Percentiles rank a stretch among this genome's conserved stretches.
phyloP scores from a whole-genome alignment of 1,284 basidiomycete genomes.

The Cutaneotrichosporon cyanovorans region DNA sequence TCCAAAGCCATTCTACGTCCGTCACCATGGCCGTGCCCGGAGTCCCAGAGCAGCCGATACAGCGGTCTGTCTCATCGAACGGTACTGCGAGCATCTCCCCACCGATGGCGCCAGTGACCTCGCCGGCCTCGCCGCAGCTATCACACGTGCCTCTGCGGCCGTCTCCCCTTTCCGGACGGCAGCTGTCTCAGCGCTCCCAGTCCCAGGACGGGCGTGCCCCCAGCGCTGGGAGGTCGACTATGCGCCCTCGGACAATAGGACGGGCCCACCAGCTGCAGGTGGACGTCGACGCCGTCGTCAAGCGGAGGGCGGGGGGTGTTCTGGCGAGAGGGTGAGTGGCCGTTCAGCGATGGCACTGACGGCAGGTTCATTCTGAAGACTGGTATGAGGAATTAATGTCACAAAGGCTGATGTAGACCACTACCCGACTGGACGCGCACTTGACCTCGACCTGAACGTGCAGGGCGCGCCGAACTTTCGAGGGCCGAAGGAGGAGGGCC shows the following conservation, averaged over 20 bases:
- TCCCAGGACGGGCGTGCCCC: no score
- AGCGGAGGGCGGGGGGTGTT: constrained; percentile 78
- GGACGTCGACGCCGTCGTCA: constrained; percentile 58
- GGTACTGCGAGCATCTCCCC: no score
- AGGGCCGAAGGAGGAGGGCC: constrained; percentile 61
- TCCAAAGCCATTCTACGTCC: no score
- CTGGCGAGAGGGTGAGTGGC: constrained; percentile 58
- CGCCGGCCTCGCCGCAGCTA: no score
- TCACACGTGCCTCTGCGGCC: background rate
- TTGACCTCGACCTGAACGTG: constrained; percentile 84
- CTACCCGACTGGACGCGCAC: constrained; percentile 75
- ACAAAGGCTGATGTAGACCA: constrained; percentile 52
- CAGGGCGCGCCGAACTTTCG: constrained; percentile 92
- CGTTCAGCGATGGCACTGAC: background rate
- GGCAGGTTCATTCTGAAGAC: constrained; percentile 78
- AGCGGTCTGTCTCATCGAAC: no score
- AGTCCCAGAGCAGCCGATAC: no score
- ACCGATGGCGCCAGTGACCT: no score
- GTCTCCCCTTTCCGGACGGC: background rate
- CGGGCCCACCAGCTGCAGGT: constrained; percentile 32
- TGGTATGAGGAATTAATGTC: constrained; percentile 31
- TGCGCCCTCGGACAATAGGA: constrained; percentile 18
- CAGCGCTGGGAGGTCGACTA: background rate
- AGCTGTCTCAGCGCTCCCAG: background rate
- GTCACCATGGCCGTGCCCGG: no score